Conservation (phyloP, 108 stramenopile genomes). For the Phaeodactylum tricornutum region DNA sequence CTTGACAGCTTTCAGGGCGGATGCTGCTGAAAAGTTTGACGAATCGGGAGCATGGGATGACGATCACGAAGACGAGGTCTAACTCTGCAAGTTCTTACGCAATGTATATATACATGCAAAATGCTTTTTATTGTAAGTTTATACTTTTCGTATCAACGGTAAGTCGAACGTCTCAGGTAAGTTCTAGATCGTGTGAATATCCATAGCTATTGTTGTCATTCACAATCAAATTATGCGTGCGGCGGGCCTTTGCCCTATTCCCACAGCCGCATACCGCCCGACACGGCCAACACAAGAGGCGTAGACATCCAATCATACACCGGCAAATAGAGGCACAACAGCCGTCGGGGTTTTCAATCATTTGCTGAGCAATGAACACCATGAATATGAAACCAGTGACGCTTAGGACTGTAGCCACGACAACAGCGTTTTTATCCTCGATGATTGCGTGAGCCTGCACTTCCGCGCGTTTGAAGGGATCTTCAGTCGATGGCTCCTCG, state of each 20-base stretch:
- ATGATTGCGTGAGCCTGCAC: too few species aligned
- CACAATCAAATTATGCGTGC: too few species aligned
- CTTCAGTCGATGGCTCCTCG: too few species aligned
- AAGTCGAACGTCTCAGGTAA: too few species aligned
- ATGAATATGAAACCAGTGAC: constrained; percentile 6
- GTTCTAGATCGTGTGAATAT: too few species aligned
- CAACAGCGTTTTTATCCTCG: neutral
- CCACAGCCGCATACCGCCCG: neutral
- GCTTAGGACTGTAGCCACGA: neutral
- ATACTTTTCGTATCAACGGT: too few species aligned
- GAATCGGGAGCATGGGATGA: constrained; percentile 18
- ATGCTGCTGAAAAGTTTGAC: constrained; percentile 24
- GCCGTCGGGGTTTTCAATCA: constrained; percentile 57
- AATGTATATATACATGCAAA: too few species aligned
- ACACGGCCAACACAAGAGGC: neutral
- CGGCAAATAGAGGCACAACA: constrained; percentile 9
- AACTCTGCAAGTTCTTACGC: too few species aligned
- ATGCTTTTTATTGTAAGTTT: too few species aligned
- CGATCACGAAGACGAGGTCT: constrained; percentile 21
- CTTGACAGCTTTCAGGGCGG: constrained; percentile 43
- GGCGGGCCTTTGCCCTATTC: too few species aligned
- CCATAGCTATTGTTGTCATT: too few species aligned
- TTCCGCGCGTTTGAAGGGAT: too few species aligned
- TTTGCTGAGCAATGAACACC: constrained; percentile 41
- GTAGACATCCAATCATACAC: neutral